Conservation (phyloP, 2,329 filamentous ascomycete species). For the Rhynchosporium agropyri region DNA sequence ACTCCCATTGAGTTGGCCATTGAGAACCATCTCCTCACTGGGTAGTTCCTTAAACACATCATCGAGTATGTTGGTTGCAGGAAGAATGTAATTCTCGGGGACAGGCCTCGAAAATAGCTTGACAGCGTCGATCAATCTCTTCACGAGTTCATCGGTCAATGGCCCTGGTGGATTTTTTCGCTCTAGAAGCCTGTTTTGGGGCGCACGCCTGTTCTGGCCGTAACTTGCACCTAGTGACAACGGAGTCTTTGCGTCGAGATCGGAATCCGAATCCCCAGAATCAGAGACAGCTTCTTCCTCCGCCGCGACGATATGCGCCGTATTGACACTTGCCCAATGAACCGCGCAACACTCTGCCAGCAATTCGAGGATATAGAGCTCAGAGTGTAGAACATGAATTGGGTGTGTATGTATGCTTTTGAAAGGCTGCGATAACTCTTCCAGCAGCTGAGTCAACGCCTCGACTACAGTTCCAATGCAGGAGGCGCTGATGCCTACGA, state of each 20-base stretch:
- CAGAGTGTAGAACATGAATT: constrained; percentile 62
- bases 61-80: constrained; percentile 60
- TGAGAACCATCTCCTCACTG: constrained; percentile 33
- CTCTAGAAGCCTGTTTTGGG: constrained; percentile 33
- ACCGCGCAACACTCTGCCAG: constrained; percentile 66
- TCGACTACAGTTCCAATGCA: constrained; percentile 59
- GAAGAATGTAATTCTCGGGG: constrained; percentile 58
- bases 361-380: constrained; percentile 65
- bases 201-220: constrained; percentile 34
- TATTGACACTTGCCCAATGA: constrained; percentile 56
- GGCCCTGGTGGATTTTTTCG: constrained; percentile 36
- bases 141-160: constrained; percentile 55
- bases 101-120: constrained; percentile 61
- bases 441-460: constrained; percentile 58
- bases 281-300: constrained; percentile 34
- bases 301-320: constrained; percentile 25
- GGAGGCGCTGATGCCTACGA: constrained; percentile 61
- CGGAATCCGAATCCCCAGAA: constrained; percentile 32
- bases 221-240: constrained; percentile 11
- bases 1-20: constrained; percentile 36
- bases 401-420: constrained; percentile 56
- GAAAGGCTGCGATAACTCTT: constrained; percentile 60
- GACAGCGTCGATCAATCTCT: constrained; percentile 57
- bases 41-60: constrained; percentile 43
- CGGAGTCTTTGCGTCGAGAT: constrained; percentile 23